Percentiles rank a stretch among this genome's conserved stretches.
Evolutionary conservation across 2,329 filamentous ascomycete genomes (phyloP).

Genomic region (Botrytis paeoniae): DNA sequence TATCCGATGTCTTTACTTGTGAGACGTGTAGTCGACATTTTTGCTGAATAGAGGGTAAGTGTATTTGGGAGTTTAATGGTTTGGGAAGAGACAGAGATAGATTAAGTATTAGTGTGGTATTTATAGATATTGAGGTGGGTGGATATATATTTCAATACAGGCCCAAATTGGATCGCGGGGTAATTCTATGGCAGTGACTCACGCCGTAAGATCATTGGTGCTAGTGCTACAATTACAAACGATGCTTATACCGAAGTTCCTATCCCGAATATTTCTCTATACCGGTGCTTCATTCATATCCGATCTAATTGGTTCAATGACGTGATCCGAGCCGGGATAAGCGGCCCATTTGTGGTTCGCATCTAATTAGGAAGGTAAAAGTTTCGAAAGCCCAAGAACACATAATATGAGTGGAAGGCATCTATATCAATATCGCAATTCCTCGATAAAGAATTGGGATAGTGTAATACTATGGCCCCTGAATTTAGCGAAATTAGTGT

Average conservation of each 20-base stretch:
- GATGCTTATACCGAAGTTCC: neutral
- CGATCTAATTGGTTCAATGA: neutral
- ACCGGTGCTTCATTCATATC: neutral
- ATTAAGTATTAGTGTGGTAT: neutral
- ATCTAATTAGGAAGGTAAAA: neutral
- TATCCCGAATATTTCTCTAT: neutral
- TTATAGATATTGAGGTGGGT: neutral
- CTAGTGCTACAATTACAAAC: neutral
- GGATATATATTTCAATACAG: neutral
- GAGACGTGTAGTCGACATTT: neutral
- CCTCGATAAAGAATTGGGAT: neutral
- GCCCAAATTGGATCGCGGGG: neutral
- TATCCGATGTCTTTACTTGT: conserved; percentile 30
- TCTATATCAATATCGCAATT: neutral
- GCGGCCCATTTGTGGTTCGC: neutral
- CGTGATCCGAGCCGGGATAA: neutral
- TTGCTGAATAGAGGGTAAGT: neutral
- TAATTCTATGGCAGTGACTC: neutral
- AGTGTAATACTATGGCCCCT: neutral
- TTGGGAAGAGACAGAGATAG: neutral
- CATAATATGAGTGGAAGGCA: neutral
- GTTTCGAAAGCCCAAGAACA: neutral
- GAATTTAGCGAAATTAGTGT: neutral
- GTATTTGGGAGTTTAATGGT: neutral
- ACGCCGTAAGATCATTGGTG: neutral